A percentile compares a stretch with the other conserved stretches of the same genome.
Conservation (phyloP, 2,329 filamentous ascomycete species). For the Cercospora sojina region DNA sequence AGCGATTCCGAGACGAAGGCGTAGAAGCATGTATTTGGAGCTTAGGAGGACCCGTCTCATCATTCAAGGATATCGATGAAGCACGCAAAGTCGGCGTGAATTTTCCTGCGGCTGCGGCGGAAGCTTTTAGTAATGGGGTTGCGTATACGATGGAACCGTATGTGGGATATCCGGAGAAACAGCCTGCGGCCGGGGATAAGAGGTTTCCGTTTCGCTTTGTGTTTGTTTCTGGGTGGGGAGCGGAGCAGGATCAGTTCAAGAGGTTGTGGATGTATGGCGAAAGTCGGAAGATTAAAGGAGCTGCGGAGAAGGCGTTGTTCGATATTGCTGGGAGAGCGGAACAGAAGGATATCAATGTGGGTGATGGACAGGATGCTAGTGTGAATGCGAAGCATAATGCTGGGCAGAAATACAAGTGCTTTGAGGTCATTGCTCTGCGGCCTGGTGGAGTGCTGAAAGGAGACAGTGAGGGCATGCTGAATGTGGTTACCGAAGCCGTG, state of each 20-base stretch:
- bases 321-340: slow-evolving; percentile 34
- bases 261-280: slow-evolving; percentile 41
- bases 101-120: slow-evolving; percentile 35
- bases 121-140: slow-evolving; percentile 35
- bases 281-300: slow-evolving; percentile 40
- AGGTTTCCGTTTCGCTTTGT: slow-evolving; percentile 46
- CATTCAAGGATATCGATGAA: slow-evolving; percentile 34
- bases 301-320: slow-evolving; percentile 40
- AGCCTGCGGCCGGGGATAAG: slow-evolving; percentile 26
- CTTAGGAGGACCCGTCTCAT: slow-evolving; percentile 31
- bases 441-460: slow-evolving; percentile 36
- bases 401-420: slow-evolving; percentile 33
- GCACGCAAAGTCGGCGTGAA: slow-evolving; percentile 36
- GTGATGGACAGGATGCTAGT: slow-evolving; percentile 11
- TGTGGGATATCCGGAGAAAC: slow-evolving; percentile 22
- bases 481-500: slow-evolving; percentile 33
- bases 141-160: slow-evolving; percentile 32
- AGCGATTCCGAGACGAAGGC: slow-evolving; percentile 40
- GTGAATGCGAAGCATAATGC: slow-evolving; percentile 8
- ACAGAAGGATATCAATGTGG: slow-evolving; percentile 27
- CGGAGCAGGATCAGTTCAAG: slow-evolving; percentile 43
- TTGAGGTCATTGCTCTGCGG: slow-evolving; percentile 38
- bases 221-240: slow-evolving; percentile 41
- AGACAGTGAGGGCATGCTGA: slow-evolving; percentile 35
- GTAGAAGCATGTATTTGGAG: slow-evolving; percentile 51